Evolutionary conservation across 2,329 filamentous ascomycete species (phyloP).

Genomic region (Alternaria triticimaculans): DNA sequence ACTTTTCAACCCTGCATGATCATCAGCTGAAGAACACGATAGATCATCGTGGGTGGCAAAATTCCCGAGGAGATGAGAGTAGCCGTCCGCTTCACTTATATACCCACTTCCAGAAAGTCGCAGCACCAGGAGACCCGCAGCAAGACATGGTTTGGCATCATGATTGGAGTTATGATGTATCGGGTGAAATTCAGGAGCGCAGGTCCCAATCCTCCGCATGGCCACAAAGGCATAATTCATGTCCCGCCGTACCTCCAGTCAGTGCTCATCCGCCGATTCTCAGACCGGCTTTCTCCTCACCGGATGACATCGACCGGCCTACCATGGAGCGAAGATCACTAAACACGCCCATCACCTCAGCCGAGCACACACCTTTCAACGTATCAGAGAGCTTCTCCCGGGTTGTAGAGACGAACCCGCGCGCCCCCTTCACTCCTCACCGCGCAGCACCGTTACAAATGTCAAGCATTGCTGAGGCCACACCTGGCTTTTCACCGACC

Average conservation of each 20-base stretch:
- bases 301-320: background rate
- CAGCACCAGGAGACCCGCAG: background rate
- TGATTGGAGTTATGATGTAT: background rate
- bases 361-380: background rate
- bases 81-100: background rate
- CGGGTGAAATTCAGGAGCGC: background rate
- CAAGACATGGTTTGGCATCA: background rate
- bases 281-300: slow-evolving; percentile 19
- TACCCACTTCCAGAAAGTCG: background rate
- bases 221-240: slow-evolving; percentile 25
- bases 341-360: background rate
- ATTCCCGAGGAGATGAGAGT: background rate
- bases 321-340: background rate
- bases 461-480: background rate
- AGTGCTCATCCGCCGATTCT: slow-evolving; percentile 8
- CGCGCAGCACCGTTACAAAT: background rate
- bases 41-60: background rate
- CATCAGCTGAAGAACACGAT: background rate
- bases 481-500: background rate
- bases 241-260: slow-evolving; percentile 24
- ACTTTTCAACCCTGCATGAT: slow-evolving; percentile 7
- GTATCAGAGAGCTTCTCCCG: background rate
- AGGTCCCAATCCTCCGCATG: background rate
- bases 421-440: background rate
- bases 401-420: too few relatives aligned